Evolutionary conservation across 192 early-diverging fungal species (phyloP).

Genomic region (Umbelopsis sp.): DNA sequence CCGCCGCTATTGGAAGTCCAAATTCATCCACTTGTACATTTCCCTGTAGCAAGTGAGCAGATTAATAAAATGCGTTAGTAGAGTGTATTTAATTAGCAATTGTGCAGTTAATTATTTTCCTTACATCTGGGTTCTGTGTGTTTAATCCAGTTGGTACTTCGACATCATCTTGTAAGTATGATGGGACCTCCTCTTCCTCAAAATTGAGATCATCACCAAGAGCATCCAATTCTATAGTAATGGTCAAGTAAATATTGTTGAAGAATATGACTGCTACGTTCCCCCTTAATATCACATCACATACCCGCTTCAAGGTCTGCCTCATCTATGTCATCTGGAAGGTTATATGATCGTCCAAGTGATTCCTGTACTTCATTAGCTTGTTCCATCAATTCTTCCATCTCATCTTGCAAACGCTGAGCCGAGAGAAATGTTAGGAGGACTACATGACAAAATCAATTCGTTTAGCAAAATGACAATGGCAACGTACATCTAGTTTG

Average conservation of each 20-base stretch:
- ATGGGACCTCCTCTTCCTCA: slow-evolving; percentile 81
- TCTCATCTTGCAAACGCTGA: slow-evolving; percentile 94
- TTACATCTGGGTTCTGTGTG: slow-evolving; percentile 52
- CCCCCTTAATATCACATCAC: background rate
- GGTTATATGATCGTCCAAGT: slow-evolving; percentile 85
- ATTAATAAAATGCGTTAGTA: too few species aligned
- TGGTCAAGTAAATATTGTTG: background rate
- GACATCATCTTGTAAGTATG: slow-evolving; percentile 79
- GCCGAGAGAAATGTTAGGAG: background rate
- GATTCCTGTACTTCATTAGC: slow-evolving; percentile 98
- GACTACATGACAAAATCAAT: background rate
- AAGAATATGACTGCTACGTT: background rate
- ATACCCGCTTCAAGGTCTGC: slow-evolving; percentile 93
- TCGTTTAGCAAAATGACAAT: background rate
- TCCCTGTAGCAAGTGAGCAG: background rate
- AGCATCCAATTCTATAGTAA: slow-evolving; percentile 83
- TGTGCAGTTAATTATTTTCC: background rate
- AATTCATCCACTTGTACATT: slow-evolving; percentile 53
- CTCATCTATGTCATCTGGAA: slow-evolving; percentile 96
- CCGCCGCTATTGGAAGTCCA: slow-evolving; percentile 47
- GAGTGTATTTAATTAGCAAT: background rate
- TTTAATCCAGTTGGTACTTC: slow-evolving; percentile 51
- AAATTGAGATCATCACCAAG: slow-evolving; percentile 88
- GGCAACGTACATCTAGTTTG: slow-evolving; percentile 83
- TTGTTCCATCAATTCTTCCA: slow-evolving; percentile 96